Evolutionary conservation across 495 filamentous ascomycete species (phyloP).

Genomic region (Aspergillus carlsbadensis): DNA sequence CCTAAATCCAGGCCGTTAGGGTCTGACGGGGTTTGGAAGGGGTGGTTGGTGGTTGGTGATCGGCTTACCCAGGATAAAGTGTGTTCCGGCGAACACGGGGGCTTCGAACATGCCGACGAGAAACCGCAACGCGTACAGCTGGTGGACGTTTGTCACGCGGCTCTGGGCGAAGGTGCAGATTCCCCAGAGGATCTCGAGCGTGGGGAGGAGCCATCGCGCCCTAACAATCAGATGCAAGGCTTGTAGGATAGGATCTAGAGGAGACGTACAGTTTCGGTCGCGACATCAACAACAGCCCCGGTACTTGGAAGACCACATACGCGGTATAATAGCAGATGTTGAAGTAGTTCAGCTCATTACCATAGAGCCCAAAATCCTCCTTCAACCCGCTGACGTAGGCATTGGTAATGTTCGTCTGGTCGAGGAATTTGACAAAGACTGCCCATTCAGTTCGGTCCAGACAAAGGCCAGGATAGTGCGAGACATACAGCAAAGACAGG

Average conservation of each 20-base stretch:
- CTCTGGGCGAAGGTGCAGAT: constrained; percentile 38
- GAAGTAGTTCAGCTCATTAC: constrained; percentile 51
- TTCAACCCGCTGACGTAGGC: constrained; percentile 59
- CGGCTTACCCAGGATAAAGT: constrained; percentile 41
- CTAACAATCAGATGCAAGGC: constrained; percentile 12
- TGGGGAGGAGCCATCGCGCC: constrained; percentile 38
- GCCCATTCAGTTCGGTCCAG: background rate
- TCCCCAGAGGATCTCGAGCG: constrained; percentile 29
- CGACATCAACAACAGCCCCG: constrained; percentile 35
- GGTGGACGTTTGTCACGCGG: constrained; percentile 28
- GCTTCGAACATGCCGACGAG: constrained; percentile 49
- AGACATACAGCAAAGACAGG: constrained; percentile 38
- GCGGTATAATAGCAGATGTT: constrained; percentile 40
- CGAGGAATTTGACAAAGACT: constrained; percentile 41
- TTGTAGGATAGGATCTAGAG: background rate
- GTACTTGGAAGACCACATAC: constrained; percentile 41
- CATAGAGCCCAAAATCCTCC: constrained; percentile 56
- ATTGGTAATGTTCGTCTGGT: constrained; percentile 50
- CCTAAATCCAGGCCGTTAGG: constrained; percentile 15
- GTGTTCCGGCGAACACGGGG: constrained; percentile 44
- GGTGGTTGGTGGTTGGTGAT: background rate
- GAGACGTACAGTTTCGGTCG: constrained; percentile 32
- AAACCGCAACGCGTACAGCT: constrained; percentile 53
- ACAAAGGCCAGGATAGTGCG: background rate
- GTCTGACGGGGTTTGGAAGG: background rate